phyloP scores from a whole-genome alignment of 306 rosid genomes.

The Dicorynia guianensis region DNA sequence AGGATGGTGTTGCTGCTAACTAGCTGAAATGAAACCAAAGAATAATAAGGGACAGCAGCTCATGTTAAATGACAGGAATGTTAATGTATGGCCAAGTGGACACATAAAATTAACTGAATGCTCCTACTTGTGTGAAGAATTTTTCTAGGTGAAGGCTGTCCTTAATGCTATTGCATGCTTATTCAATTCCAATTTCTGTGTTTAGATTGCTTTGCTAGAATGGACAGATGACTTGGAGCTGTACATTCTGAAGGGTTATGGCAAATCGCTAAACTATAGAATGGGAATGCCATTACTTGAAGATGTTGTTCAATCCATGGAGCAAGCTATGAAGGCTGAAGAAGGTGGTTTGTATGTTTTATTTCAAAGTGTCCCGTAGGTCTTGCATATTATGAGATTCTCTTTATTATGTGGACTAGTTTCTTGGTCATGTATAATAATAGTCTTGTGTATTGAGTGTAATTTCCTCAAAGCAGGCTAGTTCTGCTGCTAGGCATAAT shows the following conservation, averaged over 20 bases:
- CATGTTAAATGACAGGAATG: background rate
- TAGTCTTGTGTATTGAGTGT: slow-evolving; percentile 11
- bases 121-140: background rate
- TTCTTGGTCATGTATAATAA: background rate
- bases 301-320: slow-evolving; percentile 83
- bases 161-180: slow-evolving; percentile 9
- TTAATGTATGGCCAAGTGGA: background rate
- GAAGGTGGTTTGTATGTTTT: slow-evolving; percentile 58
- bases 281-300: slow-evolving; percentile 87
- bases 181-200: slow-evolving; percentile 34
- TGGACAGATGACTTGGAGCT: slow-evolving; percentile 90
- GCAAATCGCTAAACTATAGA: slow-evolving; percentile 76
- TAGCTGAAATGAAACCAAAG: background rate
- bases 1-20: no score
- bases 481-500: background rate
- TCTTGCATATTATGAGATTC: slow-evolving; percentile 18
- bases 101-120: background rate
- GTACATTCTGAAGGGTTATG: slow-evolving; percentile 88
- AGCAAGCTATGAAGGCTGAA: slow-evolving; percentile 72
- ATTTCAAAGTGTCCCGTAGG: slow-evolving; percentile 6
- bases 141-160: slow-evolving; percentile 12
- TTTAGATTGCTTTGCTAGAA: slow-evolving; percentile 75
- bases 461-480: background rate
- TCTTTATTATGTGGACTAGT: slow-evolving; percentile 13
- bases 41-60: background rate